Base-by-base conservation (phyloP, 2,329 filamentous ascomycete species). In the Diaporthe destruens region DNA sequence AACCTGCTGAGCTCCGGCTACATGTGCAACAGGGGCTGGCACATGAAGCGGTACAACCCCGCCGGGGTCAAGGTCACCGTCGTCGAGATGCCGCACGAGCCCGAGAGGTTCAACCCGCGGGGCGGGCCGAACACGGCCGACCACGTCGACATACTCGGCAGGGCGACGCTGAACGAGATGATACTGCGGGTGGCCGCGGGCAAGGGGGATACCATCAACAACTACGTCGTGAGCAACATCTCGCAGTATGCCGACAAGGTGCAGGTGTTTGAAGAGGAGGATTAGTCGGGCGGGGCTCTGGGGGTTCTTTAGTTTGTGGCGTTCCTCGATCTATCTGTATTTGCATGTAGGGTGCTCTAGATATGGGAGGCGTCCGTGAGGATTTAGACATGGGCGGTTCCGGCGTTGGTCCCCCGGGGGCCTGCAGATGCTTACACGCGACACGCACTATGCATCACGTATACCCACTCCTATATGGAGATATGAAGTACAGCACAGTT, bases 11-110 rank as follows among this genome's bases (percentile, higher is more conserved):
- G 93, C 77, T 90, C 91, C 0, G 96, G 96, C 2, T 99, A 98
- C 81, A 98, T 99, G 96, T 99, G 96, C 81, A 93, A 94, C 77
- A 94, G 92, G 78, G 96, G 96, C 3, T 99, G 96, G 96, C 91
- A 92, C 72, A 93, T 98, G 82, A 95, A 94, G 82, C 89, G 96
- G 47, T 99, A 97, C 81, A 99, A 99, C 78, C 96, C 96, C 0
- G 93, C 94, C 0, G 91, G 92, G 2, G 88, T 92, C 42, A 90
- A 94, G 78, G 85, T 99, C 75, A 97, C 91, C 53, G 93, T 95
- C 0, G 95, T 93, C 74, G 96, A 99, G 84, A 99, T 99, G 96
- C 93, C 92, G 1, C 96, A 99, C 80, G 95, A 98, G 79, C 96
- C 96, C 1, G 96, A 98, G 77, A 86, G 94, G 23, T 99, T 98